Evolutionary conservation across 2,329 filamentous ascomycete genomes (phyloP).

Genomic region (Stagonosporopsis chrysanthemi): DNA sequence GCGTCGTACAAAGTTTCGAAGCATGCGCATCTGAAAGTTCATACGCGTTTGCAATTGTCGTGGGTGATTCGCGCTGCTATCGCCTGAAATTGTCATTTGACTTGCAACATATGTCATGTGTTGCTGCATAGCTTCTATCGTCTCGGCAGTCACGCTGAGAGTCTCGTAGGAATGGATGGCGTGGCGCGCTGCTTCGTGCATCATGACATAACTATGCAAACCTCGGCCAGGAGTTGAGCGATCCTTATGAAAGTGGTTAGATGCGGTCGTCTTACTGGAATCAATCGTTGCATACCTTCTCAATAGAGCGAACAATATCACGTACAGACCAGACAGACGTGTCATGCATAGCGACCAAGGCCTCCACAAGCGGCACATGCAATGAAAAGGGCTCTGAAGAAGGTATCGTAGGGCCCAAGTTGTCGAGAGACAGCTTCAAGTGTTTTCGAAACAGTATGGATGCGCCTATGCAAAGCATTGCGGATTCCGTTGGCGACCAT

Average conservation of each 20-base stretch:
- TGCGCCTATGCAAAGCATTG: conserved; percentile 23
- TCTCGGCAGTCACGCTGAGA: conserved; percentile 20
- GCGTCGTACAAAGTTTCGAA: conserved; percentile 19
- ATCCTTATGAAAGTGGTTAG: not conserved
- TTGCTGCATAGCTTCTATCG: conserved; percentile 16
- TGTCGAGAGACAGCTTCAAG: conserved; percentile 5
- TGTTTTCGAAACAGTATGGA: conserved; percentile 6
- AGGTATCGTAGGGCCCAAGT: not conserved
- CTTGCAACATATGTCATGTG: not conserved
- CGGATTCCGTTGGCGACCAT: conserved; percentile 12
- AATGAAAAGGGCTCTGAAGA: conserved; percentile 18
- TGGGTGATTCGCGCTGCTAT: not conserved
- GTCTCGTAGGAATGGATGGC: conserved; percentile 27
- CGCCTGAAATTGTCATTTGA: not conserved
- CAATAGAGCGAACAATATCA: conserved; percentile 22
- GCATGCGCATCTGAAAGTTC: conserved; percentile 20
- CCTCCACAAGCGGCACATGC: conserved; percentile 23
- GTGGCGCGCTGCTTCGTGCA: conserved; percentile 27
- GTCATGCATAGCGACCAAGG: conserved; percentile 22
- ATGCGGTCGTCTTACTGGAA: not conserved
- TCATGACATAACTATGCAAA: conserved; percentile 10
- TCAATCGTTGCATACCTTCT: conserved; percentile 18
- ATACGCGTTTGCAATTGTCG: conserved; percentile 5
- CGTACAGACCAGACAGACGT: conserved; percentile 26
- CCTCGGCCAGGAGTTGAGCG: conserved; percentile 5